Base-by-base conservation (phyloP, 2,329 filamentous ascomycete genomes). In the Torrubiella hemipterigena region DNA sequence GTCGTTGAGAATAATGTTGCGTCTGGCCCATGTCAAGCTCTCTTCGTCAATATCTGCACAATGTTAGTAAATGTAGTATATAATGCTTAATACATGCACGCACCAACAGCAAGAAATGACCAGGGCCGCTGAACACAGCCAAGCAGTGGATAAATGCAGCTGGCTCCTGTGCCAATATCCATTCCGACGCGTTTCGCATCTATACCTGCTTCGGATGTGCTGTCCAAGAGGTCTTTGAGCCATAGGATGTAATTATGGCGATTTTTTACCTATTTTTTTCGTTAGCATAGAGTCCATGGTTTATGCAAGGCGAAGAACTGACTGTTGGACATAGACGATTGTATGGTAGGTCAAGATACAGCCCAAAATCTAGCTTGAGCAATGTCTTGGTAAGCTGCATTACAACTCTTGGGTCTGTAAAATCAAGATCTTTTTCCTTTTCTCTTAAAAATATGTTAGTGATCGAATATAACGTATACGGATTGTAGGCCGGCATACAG, bases 171-270 rank as follows among this genome's bases (percentile, higher is more conserved):
- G 24, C 91, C 91, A 38, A 95, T 79, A 42, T 94, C 87, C 3
- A 94, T 57, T 0, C 89, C 87, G 1, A 68, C 51, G 3, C 85
- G 62, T 25, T 65, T 56, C n/a, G 69, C 58, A 1, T 48, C 49
- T 3, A 51, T 48, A 3, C 51, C 46, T 3, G 67, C 56, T 41
- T 73, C 78, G 0, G 59, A 61, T 0, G 77, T 80, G 1, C 74
- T 77, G 46, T 93, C 85, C 6, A 96, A 50, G 0, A 98, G 68
- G 4, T 69, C 66, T 46, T 93, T 85, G 2, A 96, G 61, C 86
- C 87, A 96, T 7, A 87, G 61, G 14, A 96, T 73, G 51, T 98
- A 98, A 48, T 89, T 91, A 52, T 93, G 78, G 30, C 86, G 75
- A 38, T 72, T 73, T 1, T 69, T 66, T 2, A 73, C 63, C 69